Base-by-base conservation (phyloP, 2,329 filamentous ascomycete species). In the Phyllosticta ampelicida region DNA sequence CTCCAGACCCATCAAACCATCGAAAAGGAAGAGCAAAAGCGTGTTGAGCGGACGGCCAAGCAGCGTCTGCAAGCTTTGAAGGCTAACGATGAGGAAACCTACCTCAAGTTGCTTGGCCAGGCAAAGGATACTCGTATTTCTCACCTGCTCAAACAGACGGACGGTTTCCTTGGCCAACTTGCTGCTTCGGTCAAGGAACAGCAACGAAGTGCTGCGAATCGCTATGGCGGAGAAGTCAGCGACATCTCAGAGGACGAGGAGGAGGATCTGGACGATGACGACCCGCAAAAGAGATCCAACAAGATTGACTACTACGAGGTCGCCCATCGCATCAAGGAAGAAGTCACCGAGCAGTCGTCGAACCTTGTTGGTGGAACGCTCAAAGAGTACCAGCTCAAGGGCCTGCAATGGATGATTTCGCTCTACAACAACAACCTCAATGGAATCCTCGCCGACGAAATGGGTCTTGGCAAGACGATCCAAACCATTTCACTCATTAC, bases 381-480 rank as follows among this genome's bases (percentile, higher is more conserved):
- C 64, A 99, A 99, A 74, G 94, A 99, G 72, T 99, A 99, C 74
- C 94, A 99, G 75, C 65, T 99, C 74, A 97, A 96, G 84, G 94
- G 94, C 81, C 78, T 99, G 53, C 92, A 99, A 73, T 99, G 94
- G 94, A 99, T 99, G 94, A 86, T 99, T 61, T 99, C 94, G 13
- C 81, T 99, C 13, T 99, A 97, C 82, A 99, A 99, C 85, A 99
- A 99, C 79, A 99, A 96, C 74, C 83, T 99, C 64, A 99, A 99
- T 72, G 94, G 94, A 81, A 97, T 99, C 64, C 79, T 99, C 66
- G 94, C 94, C 60, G 94, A 99, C 68, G 94, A 99, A 75, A 99
- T 99, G 94, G 94, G 94, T 86, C 89, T 99, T 63, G 94, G 94
- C 73, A 99, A 99, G 78, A 99, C 94, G 0, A 99, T 99, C 66